These are phyloP conservation scores for Mallotus nudiflorus DNA, from an alignment of 345 rosid genomes.

Conservation along the genomic window DNA sequence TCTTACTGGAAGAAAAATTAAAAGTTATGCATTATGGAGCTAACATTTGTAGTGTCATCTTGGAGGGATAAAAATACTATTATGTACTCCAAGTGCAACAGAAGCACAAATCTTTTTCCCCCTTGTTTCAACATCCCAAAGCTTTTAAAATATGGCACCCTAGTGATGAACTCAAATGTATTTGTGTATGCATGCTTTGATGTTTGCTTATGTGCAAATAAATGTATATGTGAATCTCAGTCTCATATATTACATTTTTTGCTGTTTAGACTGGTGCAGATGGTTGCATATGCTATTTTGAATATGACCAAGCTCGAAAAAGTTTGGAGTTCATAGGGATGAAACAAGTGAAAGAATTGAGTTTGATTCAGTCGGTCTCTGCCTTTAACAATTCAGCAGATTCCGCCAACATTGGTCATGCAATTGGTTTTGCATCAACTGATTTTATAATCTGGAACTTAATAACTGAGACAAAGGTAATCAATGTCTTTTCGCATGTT, in stretches of 20 bases:
- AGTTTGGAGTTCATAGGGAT: slow-evolving; percentile 78
- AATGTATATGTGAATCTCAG: slow-evolving; percentile 4
- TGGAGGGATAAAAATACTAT: neutral
- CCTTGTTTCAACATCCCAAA: neutral
- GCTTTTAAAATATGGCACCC: neutral
- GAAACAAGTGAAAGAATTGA: slow-evolving; percentile 90
- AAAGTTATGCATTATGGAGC: neutral
- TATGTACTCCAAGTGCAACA: neutral
- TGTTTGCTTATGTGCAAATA: neutral
- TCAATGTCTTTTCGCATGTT: slow-evolving; percentile 14
- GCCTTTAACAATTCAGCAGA: slow-evolving; percentile 35
- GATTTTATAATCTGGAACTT: slow-evolving; percentile 88
- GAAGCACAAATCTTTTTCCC: neutral
- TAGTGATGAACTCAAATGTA: neutral
- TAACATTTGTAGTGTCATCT: slow-evolving; percentile 3
- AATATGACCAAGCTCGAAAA: slow-evolving; percentile 56
- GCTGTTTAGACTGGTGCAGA: slow-evolving; percentile 81
- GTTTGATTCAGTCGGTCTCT: slow-evolving; percentile 65
- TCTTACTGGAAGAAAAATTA: slow-evolving; percentile 11
- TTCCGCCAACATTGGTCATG: slow-evolving; percentile 56
- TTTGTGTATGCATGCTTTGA: neutral
- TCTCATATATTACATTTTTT: slow-evolving; percentile 13
- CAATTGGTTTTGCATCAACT: slow-evolving; percentile 86
- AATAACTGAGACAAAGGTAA: slow-evolving; percentile 71
- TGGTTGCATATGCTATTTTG: slow-evolving; percentile 92